Evolutionary conservation across 176 grass and related monocot genomes (phyloP).

Genomic region (Leersia perrieri): DNA sequence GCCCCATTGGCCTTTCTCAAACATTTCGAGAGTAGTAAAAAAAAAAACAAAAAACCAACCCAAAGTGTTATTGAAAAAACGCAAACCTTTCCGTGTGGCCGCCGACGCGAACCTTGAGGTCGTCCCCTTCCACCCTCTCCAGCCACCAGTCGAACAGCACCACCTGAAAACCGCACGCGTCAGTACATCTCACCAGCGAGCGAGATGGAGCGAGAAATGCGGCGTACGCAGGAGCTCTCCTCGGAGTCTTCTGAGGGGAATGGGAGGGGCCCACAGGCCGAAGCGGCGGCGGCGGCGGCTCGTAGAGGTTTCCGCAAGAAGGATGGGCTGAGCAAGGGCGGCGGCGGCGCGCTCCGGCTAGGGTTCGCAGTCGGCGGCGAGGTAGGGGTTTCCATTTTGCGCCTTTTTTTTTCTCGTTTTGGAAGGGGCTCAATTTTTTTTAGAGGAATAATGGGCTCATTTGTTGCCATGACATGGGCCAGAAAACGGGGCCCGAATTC

Average conservation of each 20-base stretch:
- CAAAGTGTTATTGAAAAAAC: not conserved
- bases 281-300: too few species aligned
- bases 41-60: too few species aligned
- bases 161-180: conserved; percentile 7
- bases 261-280: not conserved
- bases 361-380: not conserved
- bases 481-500: too few species aligned
- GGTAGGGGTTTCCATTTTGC: too few species aligned
- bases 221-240: not conserved
- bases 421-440: too few species aligned
- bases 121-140: conserved; percentile 15
- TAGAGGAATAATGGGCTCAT: too few species aligned
- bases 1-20: too few species aligned
- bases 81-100: conserved; percentile 15
- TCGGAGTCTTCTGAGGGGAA: not conserved
- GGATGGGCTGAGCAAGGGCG: not conserved
- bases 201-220: not conserved
- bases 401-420: too few species aligned
- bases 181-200: not conserved
- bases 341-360: not conserved
- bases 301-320: too few species aligned
- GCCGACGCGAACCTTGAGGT: conserved; percentile 20
- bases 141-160: conserved; percentile 33
- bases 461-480: too few species aligned
- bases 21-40: not conserved